A percentile compares a stretch with the other conserved stretches of the same genome.
phyloP scores from a whole-genome alignment of 2,329 filamentous ascomycete genomes.

The Parastagonospora nodorum region DNA sequence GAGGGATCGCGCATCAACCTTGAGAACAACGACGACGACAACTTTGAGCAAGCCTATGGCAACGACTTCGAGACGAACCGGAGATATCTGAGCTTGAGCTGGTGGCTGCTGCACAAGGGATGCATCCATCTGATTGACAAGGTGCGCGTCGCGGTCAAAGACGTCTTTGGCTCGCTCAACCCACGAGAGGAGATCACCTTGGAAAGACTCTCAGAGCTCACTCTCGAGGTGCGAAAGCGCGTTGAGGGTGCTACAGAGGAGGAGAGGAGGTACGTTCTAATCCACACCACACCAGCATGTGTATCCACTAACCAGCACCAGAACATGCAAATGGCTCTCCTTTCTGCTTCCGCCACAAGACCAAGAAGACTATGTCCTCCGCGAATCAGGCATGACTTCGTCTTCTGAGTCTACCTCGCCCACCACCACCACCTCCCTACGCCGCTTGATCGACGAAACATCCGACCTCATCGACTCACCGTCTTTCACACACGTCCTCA shows the following conservation, averaged over 20 bases:
- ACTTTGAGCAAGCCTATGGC: constrained; percentile 78
- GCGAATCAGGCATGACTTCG: constrained; percentile 76
- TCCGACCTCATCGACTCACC: constrained; percentile 95
- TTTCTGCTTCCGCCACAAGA: constrained; percentile 80
- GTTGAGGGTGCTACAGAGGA: constrained; percentile 76
- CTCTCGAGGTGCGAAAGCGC: constrained; percentile 79
- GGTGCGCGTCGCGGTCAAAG: constrained; percentile 83
- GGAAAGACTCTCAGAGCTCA: constrained; percentile 77
- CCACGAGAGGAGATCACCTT: constrained; percentile 87
- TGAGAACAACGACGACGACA: constrained; percentile 92
- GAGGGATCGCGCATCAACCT: constrained; percentile 79
- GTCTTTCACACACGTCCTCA: constrained; percentile 83
- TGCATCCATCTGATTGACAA: constrained; percentile 82
- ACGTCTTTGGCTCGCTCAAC: constrained; percentile 87
- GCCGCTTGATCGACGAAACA: constrained; percentile 90
- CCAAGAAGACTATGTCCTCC: constrained; percentile 81
- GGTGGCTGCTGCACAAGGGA: constrained; percentile 93
- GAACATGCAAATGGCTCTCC: constrained; percentile 73
- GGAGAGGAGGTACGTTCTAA: constrained; percentile 58
- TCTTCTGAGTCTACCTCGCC: constrained; percentile 45
- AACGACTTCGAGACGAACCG: constrained; percentile 96
- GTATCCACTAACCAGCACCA: constrained; percentile 20
- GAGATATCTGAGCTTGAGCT: constrained; percentile 93
- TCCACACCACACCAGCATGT: background rate
- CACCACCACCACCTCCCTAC: constrained; percentile 62